Conservation (phyloP, 2,329 filamentous ascomycete species). For the Fusarium piperis region DNA sequence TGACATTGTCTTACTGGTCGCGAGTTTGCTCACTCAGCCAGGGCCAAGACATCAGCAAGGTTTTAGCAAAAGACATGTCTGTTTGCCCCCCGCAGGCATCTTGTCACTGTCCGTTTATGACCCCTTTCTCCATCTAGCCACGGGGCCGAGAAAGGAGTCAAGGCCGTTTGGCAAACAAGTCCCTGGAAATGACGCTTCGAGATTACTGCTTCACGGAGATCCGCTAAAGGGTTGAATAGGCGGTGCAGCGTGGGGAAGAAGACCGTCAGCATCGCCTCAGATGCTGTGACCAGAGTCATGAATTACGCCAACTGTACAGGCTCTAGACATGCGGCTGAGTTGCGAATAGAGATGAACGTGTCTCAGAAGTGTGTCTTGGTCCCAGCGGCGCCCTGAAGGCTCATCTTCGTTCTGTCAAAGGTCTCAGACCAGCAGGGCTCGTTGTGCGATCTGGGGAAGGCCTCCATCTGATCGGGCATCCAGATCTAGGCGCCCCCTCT, state of each 20-base stretch:
- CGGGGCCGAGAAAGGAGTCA: slow-evolving; percentile 9
- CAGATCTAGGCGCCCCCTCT: slow-evolving; percentile 25
- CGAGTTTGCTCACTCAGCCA: slow-evolving; percentile 22
- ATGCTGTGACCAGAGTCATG: slow-evolving; percentile 12
- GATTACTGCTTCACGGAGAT: slow-evolving; percentile 8
- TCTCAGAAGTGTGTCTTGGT: not conserved
- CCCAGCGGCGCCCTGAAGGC: slow-evolving; percentile 9
- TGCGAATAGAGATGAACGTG: slow-evolving; percentile 3
- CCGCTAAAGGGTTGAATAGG: not conserved
- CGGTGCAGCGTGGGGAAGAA: slow-evolving; percentile 9
- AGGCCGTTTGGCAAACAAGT: slow-evolving; percentile 26
- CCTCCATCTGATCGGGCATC: slow-evolving; percentile 17
- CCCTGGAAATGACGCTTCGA: not conserved
- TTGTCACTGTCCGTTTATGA: slow-evolving; percentile 7
- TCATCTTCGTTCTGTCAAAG: slow-evolving; percentile 12
- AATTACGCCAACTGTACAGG: slow-evolving; percentile 1
- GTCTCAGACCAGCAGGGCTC: slow-evolving; percentile 11
- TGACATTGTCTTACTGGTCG: slow-evolving; percentile 33
- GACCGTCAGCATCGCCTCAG: slow-evolving; percentile 24
- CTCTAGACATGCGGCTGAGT: slow-evolving; percentile 9
- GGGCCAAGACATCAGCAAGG: not conserved
- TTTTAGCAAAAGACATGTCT: slow-evolving; percentile 7
- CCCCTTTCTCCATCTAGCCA: slow-evolving; percentile 5
- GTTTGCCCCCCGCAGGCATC: slow-evolving; percentile 20
- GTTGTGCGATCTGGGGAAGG: slow-evolving; percentile 28